These are phyloP conservation scores for Colletotrichum eleusines DNA, from an alignment of 2,329 filamentous ascomycete genomes.

Conservation along the genomic window DNA sequence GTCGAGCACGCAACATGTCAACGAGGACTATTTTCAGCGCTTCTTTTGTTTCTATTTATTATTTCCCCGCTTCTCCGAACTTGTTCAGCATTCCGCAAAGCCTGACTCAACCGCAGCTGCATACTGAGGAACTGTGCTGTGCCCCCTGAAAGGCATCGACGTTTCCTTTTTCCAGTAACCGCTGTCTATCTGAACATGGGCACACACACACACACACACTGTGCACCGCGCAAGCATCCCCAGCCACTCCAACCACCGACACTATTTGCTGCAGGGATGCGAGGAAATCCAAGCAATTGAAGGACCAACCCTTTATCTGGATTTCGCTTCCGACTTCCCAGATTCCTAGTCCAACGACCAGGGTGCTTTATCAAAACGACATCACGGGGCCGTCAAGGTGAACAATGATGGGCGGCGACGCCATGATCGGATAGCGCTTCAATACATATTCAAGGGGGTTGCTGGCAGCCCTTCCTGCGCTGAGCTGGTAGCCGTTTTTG, in stretches of 20 bases:
- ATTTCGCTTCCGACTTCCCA: constrained; percentile 16
- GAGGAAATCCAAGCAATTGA: constrained; percentile 31
- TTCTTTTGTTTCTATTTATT: no score
- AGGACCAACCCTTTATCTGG: constrained; percentile 23
- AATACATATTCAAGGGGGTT: constrained; percentile 21
- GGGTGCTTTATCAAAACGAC: constrained; percentile 14
- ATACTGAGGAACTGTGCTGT: constrained; percentile 23
- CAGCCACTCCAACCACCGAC: constrained; percentile 24
- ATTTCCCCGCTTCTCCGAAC: not conserved
- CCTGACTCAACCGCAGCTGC: constrained; percentile 25
- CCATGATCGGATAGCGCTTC: not conserved
- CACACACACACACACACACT: not conserved
- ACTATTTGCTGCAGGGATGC: constrained; percentile 27
- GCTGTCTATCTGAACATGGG: not conserved
- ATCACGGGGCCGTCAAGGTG: constrained; percentile 11
- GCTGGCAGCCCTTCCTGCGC: constrained; percentile 6
- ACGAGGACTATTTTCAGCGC: not conserved
- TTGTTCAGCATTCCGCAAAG: constrained; percentile 15
- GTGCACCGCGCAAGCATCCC: constrained; percentile 21
- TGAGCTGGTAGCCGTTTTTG: constrained; percentile 33
- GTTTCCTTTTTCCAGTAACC: constrained; percentile 11
- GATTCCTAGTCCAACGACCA: not conserved
- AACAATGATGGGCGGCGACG: constrained; percentile 4
- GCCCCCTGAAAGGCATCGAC: constrained; percentile 13
- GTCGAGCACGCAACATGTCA: not conserved